Base-by-base conservation (phyloP, 306 rosid species). In the Alnus glutinosa region DNA sequence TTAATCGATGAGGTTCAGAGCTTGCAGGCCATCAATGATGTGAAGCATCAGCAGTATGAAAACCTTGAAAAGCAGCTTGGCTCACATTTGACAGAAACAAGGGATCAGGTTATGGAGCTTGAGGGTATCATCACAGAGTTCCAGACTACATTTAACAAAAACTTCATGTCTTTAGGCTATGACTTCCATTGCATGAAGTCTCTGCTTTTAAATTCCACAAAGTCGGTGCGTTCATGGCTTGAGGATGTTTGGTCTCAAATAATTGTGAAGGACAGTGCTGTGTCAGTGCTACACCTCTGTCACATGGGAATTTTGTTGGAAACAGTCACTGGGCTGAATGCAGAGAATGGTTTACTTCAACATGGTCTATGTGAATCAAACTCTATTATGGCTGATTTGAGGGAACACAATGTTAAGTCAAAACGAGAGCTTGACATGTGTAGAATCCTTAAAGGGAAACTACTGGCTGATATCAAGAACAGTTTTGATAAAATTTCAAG, bases 211-310 rank as follows among this genome's bases (percentile, higher is more conserved):
- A 79, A 85, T 79, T 86, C 92, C 76, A 87, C 89, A 15, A 92
- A 84, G 82, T 83, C 77, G 59, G 88, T 91, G n/a, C 80, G 74
- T 66, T 89, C 92, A 69, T 91, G 92, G 91, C 89, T 95, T 77
- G 98, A 91, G 87, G 84, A 86, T 47, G 81, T 92, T 70, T 95
- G 98, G 97, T 95, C 97, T 57, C 93, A 91, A 82, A 91, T 91
- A 61, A 86, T 95, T 88, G 83, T 75, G 63, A 95, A 92, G 85
- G 98, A 92, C 57, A 92, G 91, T 84, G 94, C 90, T 52, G 78
- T 90, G 79, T 92, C 97, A 54, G 98, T 91, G 76, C 85, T 92
- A 13, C 98, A 95, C 74, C 94, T 89, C 48, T 95, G 98, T 82
- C 96, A 95, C 89, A 81, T 89, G 92, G 97, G 98, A 61, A 85